Evolutionary conservation across 2,329 filamentous ascomycete genomes (phyloP), one percentile per base, ranked within the genome.

Genomic region (Chrysoporthe austroafricana): DNA sequence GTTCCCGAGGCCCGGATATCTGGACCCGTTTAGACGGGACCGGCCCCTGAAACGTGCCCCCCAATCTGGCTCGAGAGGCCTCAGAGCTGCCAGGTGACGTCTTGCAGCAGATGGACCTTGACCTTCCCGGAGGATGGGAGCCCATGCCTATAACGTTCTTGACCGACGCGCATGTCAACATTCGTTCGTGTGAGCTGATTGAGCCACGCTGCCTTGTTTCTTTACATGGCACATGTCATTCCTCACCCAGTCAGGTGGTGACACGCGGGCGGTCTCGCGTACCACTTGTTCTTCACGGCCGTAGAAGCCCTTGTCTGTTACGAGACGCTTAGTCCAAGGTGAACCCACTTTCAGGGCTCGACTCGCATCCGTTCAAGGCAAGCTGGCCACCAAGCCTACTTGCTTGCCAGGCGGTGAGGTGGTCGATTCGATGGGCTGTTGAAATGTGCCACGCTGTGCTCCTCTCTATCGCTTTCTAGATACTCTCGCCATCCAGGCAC

Each of bases 301-400:
- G 32, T 39, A 32, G 4, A 57, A 36, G 44, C 54, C 63, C 42
- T 46, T 52, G 39, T 52, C 52, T 32, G 48, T 64, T 64, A 64
- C 63, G 63, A 64, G 54, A 59, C 63, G 59, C 18, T n/a, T 39
- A 18, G 46, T 32, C 61, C 48, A 36, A n/a, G 34, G 13, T 18
- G 34, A 44, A 36, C 48, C 61, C 61, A 63, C 61, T 63, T 63
- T 63, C 61, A 54, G 36, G 46, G 34, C 48, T 42, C 32, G 3
- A 57, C 16, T 57, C 60, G n/a, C 14, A 18, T 36, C 11, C 52
- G 26, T 39, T n/a, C 43, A 36, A 61, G 21, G 58, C 39, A 42
- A 50, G 21, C 18, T 48, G 48, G 48, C 26, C 44, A 50, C 60
- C 60, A 39, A 58, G 14, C 39, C 26, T 39, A 34, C n/a, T 16